Evolutionary conservation across 768 basidiomycete species (phyloP), one percentile per base, ranked within the genome.

Genomic region (Pleurotus djamor): DNA sequence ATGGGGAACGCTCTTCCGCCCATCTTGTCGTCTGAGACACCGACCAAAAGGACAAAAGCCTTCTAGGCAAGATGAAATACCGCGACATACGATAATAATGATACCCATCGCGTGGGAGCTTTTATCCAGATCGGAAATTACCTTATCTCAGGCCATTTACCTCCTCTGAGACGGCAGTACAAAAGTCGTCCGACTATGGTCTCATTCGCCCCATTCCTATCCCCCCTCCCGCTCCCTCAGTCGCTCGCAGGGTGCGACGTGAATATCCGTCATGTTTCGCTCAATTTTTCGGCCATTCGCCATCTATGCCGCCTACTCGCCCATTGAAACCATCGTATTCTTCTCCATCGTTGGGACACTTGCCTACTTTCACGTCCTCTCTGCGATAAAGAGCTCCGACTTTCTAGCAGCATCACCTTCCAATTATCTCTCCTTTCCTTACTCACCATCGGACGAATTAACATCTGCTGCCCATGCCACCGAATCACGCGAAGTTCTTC

Each of bases 291-390:
- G 87, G 45, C 87, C 89, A 0, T 77, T 92, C 63, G 88, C 89
- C 3, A 81, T 81, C 13, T 87, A 88, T 61, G 86, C 89, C 1
- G 88, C 87, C 16, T 85, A 85, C 70, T 86, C 79, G 3, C 91
- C 91, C 52, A 91, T 93, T 61, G 96, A 98, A 68, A 90, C 91
- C 6, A 94, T 96, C 62, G 94, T 97, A 59, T 84, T 87, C 71
- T 90, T 93, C 78, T 92, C 88, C 71, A 85, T 95, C 66, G 71
- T 96, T 60, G 90, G 91, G 21, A 98, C 97, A 0, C 83, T 98
- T 54, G 91, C 93, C 48, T 98, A 98, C 73, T 97, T 98, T 72
- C 94, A 96, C 68, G 82, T 97, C 64, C 83, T 99, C 62, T 84
- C 84, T 57, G 91, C 91, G 55, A 90, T 98, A 69, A 95, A 95